These are phyloP conservation scores for Plenodomus lindquistii DNA, from an alignment of 2,329 filamentous ascomycete genomes.

Conservation along the genomic window DNA sequence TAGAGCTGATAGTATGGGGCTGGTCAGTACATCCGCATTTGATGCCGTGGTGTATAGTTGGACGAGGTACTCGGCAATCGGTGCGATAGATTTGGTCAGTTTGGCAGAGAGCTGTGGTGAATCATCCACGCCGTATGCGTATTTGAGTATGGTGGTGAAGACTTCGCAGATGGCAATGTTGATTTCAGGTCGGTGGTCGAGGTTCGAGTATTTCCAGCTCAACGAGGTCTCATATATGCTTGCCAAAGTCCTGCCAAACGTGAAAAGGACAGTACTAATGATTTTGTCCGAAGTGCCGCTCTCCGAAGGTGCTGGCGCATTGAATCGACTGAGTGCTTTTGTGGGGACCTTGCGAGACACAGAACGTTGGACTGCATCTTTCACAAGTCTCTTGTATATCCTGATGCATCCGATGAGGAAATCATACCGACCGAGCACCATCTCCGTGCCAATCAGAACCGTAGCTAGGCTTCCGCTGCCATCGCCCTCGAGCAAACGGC, in stretches of 20 bases:
- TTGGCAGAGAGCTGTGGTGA: constrained; percentile 52
- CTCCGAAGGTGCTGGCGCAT: constrained; percentile 56
- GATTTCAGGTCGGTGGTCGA: constrained; percentile 70
- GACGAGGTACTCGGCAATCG: constrained; percentile 75
- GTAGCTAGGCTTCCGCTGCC: constrained; percentile 75
- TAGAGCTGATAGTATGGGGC: constrained; percentile 74
- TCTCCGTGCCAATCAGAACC: constrained; percentile 80
- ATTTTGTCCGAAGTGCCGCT: constrained; percentile 78
- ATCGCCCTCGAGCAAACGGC: constrained; percentile 75
- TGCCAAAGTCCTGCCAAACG: constrained; percentile 74
- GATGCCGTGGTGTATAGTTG: constrained; percentile 75
- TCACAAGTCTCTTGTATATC: constrained; percentile 74
- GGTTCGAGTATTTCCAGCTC: constrained; percentile 79
- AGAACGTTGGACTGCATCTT: constrained; percentile 72
- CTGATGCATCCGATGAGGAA: constrained; percentile 75
- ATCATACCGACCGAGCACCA: constrained; percentile 74
- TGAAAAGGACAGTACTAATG: constrained; percentile 70
- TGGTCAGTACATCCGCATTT: constrained; percentile 71
- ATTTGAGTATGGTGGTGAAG: constrained; percentile 72
- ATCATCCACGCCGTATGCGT: constrained; percentile 76
- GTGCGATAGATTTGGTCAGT: constrained; percentile 67
- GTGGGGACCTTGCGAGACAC: constrained; percentile 66
- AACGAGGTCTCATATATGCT: constrained; percentile 85
- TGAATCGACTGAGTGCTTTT: constrained; percentile 56
- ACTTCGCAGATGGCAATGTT: constrained; percentile 68